Conservation (phyloP, 2,329 filamentous ascomycete genomes). For the Xylaria sp. region DNA sequence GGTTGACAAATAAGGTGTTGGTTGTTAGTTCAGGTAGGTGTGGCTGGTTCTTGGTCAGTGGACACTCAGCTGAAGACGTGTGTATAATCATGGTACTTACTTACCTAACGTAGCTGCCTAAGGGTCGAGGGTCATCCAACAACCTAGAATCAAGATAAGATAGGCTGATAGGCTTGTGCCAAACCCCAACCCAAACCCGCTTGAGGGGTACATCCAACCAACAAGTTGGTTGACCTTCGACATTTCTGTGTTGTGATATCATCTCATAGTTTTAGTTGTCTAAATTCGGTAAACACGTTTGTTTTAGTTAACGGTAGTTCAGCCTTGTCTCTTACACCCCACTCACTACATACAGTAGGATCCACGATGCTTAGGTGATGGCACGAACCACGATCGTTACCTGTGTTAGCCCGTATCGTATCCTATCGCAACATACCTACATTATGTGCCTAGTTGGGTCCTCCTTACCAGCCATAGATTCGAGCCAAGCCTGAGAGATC, state of each 20-base stretch:
- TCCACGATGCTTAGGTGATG: not conserved
- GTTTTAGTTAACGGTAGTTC: not conserved
- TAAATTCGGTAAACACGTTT: not conserved
- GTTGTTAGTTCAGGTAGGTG: no score
- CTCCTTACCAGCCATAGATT: not conserved
- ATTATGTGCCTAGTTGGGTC: not conserved
- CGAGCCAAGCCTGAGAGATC: not conserved
- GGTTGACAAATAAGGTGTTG: conserved; percentile 2
- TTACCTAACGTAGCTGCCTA: no score
- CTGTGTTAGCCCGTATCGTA: not conserved
- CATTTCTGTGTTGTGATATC: not conserved
- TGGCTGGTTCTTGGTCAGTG: not conserved
- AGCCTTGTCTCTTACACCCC: conserved; percentile 5
- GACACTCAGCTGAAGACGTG: no score
- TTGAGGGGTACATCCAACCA: not conserved
- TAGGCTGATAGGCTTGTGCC: not conserved
- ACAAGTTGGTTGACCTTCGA: not conserved
- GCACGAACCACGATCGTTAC: not conserved
- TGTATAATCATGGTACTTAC: no score
- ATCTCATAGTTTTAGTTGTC: not conserved
- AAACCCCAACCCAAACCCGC: not conserved
- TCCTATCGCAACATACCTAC: not conserved
- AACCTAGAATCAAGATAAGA: not conserved
- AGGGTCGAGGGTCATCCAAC: not conserved
- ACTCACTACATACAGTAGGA: not conserved